Evolutionary conservation across 2,329 filamentous ascomycete species (phyloP), one percentile per base, ranked within the genome.

Genomic region (Diplodia sapinea): DNA sequence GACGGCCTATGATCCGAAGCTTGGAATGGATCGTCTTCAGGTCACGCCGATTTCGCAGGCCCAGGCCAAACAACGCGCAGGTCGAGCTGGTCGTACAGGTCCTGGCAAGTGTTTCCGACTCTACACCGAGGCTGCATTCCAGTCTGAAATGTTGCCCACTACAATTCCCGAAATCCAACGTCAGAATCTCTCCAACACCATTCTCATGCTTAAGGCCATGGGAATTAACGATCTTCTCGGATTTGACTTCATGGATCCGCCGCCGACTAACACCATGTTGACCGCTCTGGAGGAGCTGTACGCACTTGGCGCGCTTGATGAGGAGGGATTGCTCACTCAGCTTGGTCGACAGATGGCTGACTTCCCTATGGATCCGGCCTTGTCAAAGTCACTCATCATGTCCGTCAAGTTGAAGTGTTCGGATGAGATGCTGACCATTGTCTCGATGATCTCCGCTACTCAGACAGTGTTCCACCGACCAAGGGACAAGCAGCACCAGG

Each of bases 191-290:
- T 91, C 93, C 0, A 89, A 91, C 72, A 97, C 94, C 0, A 98
- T 99, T 78, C 85, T 99, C 56, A 97, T 97, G 91, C 86, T 99
- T 62, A 99, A 99, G 78, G 95, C 95, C 0, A 98, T 99, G 93
- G 95, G 96, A 3, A 98, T 99, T 79, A 98, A 99, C 75, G 95
- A 99, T 76, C 84, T 99, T 1, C 85, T 99, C 13, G 93, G 96
- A 76, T 99, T 99, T 74, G 94, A 98, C 80, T 99, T 99, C 74
- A 98, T 99, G 94, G 95, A 99, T 74, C 94, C 95, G 0, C 95
- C 95, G 0, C 95, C 95, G 0, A 95, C 95, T 36, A 97, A 98
- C 74, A 98, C 95, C 13, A 97, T 98, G 93, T 86, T 99, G 70
- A 96, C 93, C 61, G 95, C 95, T 0, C 83, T 99, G 3, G 96